These are phyloP conservation scores for Nicotiana undulata DNA, from an alignment of 257 asterid genomes.

Conservation along the genomic window DNA sequence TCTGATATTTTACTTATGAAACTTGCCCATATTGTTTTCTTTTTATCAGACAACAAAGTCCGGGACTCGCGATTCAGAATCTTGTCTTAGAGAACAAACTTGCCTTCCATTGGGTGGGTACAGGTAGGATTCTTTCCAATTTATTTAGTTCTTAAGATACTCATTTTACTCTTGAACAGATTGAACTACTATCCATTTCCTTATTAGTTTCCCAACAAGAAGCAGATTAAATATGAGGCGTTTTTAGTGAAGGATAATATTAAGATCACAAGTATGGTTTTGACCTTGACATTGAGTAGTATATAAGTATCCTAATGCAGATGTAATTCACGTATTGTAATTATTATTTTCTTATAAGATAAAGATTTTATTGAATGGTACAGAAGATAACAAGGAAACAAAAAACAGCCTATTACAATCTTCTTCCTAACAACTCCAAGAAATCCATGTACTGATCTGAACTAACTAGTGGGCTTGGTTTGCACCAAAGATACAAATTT, in stretches of 20 bases:
- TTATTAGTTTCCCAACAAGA: neutral
- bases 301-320: neutral
- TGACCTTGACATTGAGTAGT: neutral
- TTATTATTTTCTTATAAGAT: no score
- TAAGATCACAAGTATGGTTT: neutral
- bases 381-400: no score
- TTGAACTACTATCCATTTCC: neutral
- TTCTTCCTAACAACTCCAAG: no score
- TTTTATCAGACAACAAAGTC: conserved; percentile 75
- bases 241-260: neutral
- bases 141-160: neutral
- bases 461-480: no score
- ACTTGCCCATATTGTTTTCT: neutral
- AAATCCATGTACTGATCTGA: no score
- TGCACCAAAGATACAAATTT: no score
- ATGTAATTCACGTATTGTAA: neutral
- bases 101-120: conserved; percentile 98
- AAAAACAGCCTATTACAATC: no score
- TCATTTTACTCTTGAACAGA: neutral
- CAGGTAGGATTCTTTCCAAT: conserved; percentile 53
- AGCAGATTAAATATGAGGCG: neutral
- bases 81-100: conserved; percentile 76
- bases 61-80: conserved; percentile 78
- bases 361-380: no score
- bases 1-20: conserved; percentile 11